Percentiles rank a stretch among this genome's conserved stretches.
phyloP scores from a whole-genome alignment of 176 grass and related monocot species.

The Hordeum marinum region DNA sequence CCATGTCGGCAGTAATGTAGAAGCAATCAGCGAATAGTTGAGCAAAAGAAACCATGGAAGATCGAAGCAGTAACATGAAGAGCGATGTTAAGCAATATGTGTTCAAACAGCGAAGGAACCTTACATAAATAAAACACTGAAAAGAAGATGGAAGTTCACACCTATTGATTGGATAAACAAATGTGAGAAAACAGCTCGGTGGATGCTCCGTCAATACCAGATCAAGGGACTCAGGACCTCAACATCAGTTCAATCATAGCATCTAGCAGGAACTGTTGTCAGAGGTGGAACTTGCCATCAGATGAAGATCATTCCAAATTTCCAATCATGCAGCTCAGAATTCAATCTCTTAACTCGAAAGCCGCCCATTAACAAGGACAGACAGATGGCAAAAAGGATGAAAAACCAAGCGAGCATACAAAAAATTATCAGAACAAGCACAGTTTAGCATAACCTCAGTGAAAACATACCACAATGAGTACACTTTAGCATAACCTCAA shows the following conservation, averaged over 20 bases:
- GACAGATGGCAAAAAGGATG: slow-evolving; percentile 1
- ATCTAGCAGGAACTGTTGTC: not conserved
- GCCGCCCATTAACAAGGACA: not conserved
- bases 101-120: not conserved
- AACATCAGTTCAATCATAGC: not conserved
- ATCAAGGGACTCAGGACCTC: not conserved
- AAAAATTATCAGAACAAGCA: not conserved
- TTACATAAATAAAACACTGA: not conserved
- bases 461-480: not conserved
- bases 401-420: not conserved
- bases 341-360: not conserved
- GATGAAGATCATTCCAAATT: not conserved
- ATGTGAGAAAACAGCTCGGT: not conserved
- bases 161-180: not conserved
- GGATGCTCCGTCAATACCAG: not conserved
- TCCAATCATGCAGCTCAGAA: not conserved
- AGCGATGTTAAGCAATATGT: not conserved
- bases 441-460: not conserved
- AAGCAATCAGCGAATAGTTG: not conserved
- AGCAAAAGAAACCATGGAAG: not conserved
- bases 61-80: not conserved
- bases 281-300: not conserved
- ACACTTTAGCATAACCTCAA: not conserved
- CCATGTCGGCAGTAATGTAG: not conserved
- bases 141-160: not conserved